Percentiles rank a stretch among this genome's conserved stretches.
These are phyloP conservation scores for Pseudogymnoascus verrucosus DNA, from an alignment of 2,329 filamentous ascomycete genomes.

Conservation along the genomic window DNA sequence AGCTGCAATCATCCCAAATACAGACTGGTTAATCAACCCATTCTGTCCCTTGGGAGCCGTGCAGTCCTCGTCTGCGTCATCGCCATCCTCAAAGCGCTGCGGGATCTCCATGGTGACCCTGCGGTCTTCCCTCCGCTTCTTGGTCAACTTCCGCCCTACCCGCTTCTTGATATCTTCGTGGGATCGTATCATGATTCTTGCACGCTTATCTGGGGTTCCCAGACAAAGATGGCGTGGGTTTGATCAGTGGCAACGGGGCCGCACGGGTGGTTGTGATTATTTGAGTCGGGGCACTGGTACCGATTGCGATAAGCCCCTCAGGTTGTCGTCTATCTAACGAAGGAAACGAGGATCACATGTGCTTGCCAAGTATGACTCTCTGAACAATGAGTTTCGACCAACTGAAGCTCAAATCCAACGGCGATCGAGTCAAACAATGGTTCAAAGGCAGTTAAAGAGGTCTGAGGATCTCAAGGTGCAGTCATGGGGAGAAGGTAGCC, in stretches of 20 bases:
- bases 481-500: neutral
- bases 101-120: conserved; percentile 44
- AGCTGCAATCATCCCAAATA: conserved; percentile 87
- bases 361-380: neutral
- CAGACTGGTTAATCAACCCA: conserved; percentile 72
- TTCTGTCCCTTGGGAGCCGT: conserved; percentile 44
- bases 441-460: neutral
- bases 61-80: conserved; percentile 53
- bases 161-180: conserved; percentile 35
- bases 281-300: neutral
- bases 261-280: conserved; percentile 1
- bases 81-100: conserved; percentile 48
- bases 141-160: conserved; percentile 34
- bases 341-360: neutral
- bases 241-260: neutral
- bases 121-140: conserved; percentile 33
- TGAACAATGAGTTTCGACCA: neutral
- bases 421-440: neutral
- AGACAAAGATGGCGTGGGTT: neutral
- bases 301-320: conserved; percentile 8
- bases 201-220: neutral
- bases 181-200: conserved; percentile 25
- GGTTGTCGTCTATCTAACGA: neutral
- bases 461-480: neutral
- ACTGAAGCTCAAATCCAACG: neutral